phyloP scores from a whole-genome alignment of 2,329 filamentous ascomycete species.

The Rachicladosporium sp. region DNA sequence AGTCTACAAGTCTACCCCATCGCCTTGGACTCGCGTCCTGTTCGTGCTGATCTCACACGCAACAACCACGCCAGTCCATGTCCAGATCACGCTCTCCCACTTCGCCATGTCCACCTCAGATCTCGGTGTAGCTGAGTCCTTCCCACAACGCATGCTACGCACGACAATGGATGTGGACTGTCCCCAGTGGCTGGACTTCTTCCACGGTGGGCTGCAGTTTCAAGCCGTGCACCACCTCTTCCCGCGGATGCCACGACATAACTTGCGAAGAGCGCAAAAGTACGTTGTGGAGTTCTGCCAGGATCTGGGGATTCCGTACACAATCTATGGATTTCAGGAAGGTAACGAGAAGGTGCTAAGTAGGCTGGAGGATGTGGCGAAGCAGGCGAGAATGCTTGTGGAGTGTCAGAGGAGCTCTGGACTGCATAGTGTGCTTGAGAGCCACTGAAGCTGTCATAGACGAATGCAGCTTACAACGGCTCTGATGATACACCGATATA shows the following conservation, averaged over 20 bases:
- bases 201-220: conserved; percentile 62
- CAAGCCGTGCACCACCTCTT: conserved; percentile 61
- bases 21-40: conserved; percentile 42
- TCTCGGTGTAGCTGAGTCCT: conserved; percentile 52
- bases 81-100: conserved; percentile 61
- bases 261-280: conserved; percentile 48
- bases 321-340: conserved; percentile 48
- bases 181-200: conserved; percentile 58
- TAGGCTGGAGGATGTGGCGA: conserved; percentile 44
- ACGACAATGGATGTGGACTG: conserved; percentile 67
- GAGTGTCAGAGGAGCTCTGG: conserved; percentile 39
- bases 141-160: conserved; percentile 55
- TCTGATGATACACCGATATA: too few relatives aligned
- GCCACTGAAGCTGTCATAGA: conserved; percentile 10
- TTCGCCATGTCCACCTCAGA: conserved; percentile 60
- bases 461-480: too few relatives aligned
- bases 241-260: conserved; percentile 56
- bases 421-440: conserved; percentile 17
- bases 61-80: conserved; percentile 54
- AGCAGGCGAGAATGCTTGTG: conserved; percentile 48
- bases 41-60: conserved; percentile 55
- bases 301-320: conserved; percentile 52
- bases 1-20: conserved; percentile 48
- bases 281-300: conserved; percentile 51
- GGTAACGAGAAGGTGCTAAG: conserved; percentile 48